Percentiles rank a stretch among this genome's conserved stretches.
phyloP scores from a whole-genome alignment of 345 rosid genomes.

The Sisymbrium irio region DNA sequence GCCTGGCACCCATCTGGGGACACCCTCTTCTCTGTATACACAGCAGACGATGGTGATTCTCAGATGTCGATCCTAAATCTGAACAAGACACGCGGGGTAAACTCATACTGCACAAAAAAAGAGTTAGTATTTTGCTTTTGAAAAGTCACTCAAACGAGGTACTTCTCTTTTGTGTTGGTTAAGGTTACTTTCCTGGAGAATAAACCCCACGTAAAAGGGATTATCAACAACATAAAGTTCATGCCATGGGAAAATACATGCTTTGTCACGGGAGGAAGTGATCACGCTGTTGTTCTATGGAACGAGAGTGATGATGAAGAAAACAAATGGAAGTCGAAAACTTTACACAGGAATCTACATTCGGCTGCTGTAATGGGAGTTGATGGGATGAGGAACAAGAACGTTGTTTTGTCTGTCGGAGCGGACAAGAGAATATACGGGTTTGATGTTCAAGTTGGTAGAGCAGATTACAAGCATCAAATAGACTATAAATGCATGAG shows the following conservation, averaged over 20 bases:
- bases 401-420: slow-evolving; percentile 76
- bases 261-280: slow-evolving; percentile 88
- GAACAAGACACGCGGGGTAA: slow-evolving; percentile 69
- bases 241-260: slow-evolving; percentile 75
- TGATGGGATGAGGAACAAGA: slow-evolving; percentile 80
- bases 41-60: slow-evolving; percentile 77
- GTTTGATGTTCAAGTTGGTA: slow-evolving; percentile 64
- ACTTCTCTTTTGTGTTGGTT: slow-evolving; percentile 35
- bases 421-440: slow-evolving; percentile 83
- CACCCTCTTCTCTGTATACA: slow-evolving; percentile 60
- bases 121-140: background rate
- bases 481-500: slow-evolving; percentile 96
- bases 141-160: background rate
- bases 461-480: slow-evolving; percentile 74
- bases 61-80: slow-evolving; percentile 78
- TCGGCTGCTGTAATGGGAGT: slow-evolving; percentile 97
- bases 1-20: slow-evolving; percentile 90
- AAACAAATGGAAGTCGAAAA: slow-evolving; percentile 70
- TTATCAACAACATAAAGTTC: slow-evolving; percentile 72
- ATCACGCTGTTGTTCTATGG: slow-evolving; percentile 86
- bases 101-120: slow-evolving; percentile 8
- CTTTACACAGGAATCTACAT: slow-evolving; percentile 69
- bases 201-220: slow-evolving; percentile 85
- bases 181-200: slow-evolving; percentile 63
- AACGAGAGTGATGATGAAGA: slow-evolving; percentile 55